These are phyloP conservation scores for Tuber umbilicatum DNA, from an alignment of 495 filamentous ascomycete species.

Conservation along the genomic window DNA sequence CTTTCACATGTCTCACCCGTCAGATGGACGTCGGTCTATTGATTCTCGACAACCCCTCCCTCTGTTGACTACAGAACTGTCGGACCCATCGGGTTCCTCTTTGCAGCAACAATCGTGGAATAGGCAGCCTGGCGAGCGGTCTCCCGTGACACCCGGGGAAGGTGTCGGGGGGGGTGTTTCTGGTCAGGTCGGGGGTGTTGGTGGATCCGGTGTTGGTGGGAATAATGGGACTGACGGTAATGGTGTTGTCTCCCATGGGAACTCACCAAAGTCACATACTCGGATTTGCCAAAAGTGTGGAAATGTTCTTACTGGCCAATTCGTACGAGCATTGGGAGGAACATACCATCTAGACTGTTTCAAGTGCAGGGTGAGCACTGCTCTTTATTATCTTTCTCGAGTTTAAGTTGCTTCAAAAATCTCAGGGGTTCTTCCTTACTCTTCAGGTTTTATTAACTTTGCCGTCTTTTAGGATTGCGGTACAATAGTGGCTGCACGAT, in stretches of 20 bases:
- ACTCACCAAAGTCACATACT: constrained; percentile 33
- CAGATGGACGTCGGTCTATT: constrained; percentile 36
- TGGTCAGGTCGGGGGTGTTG: constrained; percentile 1
- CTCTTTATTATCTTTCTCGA: constrained; percentile 17
- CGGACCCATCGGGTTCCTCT: constrained; percentile 30
- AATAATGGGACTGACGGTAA: constrained; percentile 15
- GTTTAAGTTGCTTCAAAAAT: background rate
- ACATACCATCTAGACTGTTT: constrained; percentile 98
- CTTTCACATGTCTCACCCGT: constrained; percentile 42
- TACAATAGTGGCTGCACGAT: constrained; percentile 94
- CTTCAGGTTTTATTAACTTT: constrained; percentile 10
- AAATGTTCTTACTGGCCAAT: constrained; percentile 81
- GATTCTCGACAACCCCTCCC: constrained; percentile 35
- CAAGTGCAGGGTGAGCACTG: constrained; percentile 74
- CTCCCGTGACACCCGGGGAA: constrained; percentile 30
- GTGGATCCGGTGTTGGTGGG: constrained; percentile 6
- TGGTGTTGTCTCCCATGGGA: constrained; percentile 25
- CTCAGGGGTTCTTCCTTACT: background rate
- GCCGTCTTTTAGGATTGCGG: constrained; percentile 69
- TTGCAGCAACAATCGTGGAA: constrained; percentile 28
- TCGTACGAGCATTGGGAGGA: constrained; percentile 82
- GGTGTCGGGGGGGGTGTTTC: constrained; percentile 20
- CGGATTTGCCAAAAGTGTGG: constrained; percentile 83
- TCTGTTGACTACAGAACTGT: constrained; percentile 33
- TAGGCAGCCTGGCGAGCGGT: constrained; percentile 29